A percentile compares a stretch with the other conserved stretches of the same genome.
phyloP scores from a whole-genome alignment of 129 eudicot genomes.

The Kitagawia praeruptora region DNA sequence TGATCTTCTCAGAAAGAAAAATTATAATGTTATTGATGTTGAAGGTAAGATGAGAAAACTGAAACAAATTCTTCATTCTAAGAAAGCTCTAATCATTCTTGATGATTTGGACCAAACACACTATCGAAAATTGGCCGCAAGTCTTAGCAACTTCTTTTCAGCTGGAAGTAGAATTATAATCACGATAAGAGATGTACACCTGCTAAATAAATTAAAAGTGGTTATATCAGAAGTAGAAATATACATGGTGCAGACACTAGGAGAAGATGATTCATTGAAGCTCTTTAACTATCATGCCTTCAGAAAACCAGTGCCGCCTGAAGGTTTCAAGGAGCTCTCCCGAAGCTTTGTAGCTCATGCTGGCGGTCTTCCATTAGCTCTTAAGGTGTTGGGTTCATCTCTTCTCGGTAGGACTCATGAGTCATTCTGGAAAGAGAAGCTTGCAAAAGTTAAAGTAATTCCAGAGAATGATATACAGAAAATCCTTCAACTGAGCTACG shows the following conservation, averaged over 20 bases:
- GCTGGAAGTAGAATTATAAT: not conserved
- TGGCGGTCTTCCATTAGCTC: not conserved
- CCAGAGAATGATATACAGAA: not conserved
- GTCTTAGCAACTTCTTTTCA: not conserved
- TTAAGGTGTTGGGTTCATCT: not conserved
- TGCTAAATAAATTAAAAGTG: too few species aligned
- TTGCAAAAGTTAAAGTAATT: too few species aligned
- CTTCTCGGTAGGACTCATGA: not conserved
- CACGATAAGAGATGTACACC: not conserved
- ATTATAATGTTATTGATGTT: too few species aligned
- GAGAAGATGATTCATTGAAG: not conserved
- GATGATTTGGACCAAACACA: not conserved
- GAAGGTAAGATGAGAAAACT: not conserved
- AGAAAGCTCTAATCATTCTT: too few species aligned
- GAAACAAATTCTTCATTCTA: too few species aligned
- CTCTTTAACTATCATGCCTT: not conserved
- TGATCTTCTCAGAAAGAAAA: too few species aligned
- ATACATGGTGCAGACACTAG: not conserved
- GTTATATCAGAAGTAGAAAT: not conserved
- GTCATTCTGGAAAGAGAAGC: not conserved
- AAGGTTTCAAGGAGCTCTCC: not conserved
- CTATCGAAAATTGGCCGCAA: not conserved
- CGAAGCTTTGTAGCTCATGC: not conserved
- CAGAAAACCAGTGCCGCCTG: not conserved
- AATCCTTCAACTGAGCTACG: not conserved